Percentiles rank a stretch among this genome's conserved stretches.
These are phyloP conservation scores for Abelmoschus esculentus DNA, from an alignment of 345 rosid genomes.

Conservation along the genomic window DNA sequence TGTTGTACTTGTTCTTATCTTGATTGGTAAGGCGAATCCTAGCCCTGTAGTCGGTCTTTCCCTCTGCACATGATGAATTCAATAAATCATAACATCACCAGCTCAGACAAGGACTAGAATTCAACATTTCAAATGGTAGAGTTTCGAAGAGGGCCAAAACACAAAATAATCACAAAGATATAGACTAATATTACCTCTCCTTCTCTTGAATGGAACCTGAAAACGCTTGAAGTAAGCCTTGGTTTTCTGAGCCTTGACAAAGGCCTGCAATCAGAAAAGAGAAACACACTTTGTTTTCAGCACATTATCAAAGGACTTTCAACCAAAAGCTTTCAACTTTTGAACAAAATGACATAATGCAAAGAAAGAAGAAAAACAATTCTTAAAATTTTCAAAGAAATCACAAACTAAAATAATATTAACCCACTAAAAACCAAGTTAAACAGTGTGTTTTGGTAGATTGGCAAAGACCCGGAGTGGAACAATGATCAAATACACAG, in stretches of 20 bases:
- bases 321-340: not conserved
- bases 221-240: slow-evolving; percentile 64
- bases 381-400: not conserved
- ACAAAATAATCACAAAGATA: not conserved
- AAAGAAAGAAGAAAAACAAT: not conserved
- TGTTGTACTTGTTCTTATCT: slow-evolving; percentile 80
- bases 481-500: not conserved
- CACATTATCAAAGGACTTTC: not conserved
- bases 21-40: slow-evolving; percentile 75
- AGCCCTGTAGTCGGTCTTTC: slow-evolving; percentile 89
- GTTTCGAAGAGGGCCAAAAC: no score
- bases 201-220: slow-evolving; percentile 69
- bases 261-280: slow-evolving; percentile 28
- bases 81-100: not conserved
- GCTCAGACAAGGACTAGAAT: not conserved
- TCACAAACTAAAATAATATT: not conserved
- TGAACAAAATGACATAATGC: not conserved
- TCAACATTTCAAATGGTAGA: not conserved
- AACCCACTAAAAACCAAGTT: not conserved
- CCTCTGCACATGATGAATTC: slow-evolving; percentile 29
- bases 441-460: not conserved
- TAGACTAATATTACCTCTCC: slow-evolving; percentile 39
- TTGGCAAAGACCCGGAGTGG: not conserved
- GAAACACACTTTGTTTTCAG: not conserved
- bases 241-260: slow-evolving; percentile 51